Conservation (phyloP, 306 rosid species). For the Astragalus glycyphyllos region DNA sequence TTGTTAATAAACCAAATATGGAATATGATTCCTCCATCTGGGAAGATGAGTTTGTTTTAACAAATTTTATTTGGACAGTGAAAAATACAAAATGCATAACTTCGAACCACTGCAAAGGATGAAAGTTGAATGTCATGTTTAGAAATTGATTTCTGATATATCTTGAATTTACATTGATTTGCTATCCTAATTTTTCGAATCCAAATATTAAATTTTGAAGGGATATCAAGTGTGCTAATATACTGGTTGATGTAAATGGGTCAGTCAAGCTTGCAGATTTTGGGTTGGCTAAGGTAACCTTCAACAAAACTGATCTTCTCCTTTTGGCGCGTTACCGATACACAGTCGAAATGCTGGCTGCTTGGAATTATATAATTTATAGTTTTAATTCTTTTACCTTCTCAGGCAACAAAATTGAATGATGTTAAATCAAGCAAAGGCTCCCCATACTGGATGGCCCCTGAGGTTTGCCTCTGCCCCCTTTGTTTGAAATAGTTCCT, state of each 20-base stretch:
- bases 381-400: slow-evolving; percentile 39
- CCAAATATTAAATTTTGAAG: slow-evolving; percentile 43
- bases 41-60: slow-evolving; percentile 13
- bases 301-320: slow-evolving; percentile 29
- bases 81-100: slow-evolving; percentile 16
- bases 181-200: slow-evolving; percentile 33
- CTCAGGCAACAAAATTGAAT: slow-evolving; percentile 63
- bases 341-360: slow-evolving; percentile 12
- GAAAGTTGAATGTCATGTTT: slow-evolving; percentile 6
- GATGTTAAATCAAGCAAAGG: slow-evolving; percentile 69
- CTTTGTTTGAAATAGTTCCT: slow-evolving; percentile 35
- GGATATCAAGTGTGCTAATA: slow-evolving; percentile 71
- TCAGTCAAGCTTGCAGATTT: slow-evolving; percentile 70
- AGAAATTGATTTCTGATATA: slow-evolving; percentile 24
- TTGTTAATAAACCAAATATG: background rate
- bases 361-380: slow-evolving; percentile 31
- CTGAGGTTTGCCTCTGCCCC: slow-evolving; percentile 59
- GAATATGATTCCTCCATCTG: slow-evolving; percentile 13
- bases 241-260: slow-evolving; percentile 63
- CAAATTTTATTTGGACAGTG: slow-evolving; percentile 7
- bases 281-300: slow-evolving; percentile 67
- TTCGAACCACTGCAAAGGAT: slow-evolving; percentile 11
- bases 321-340: background rate
- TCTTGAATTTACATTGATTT: slow-evolving; percentile 32
- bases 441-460: slow-evolving; percentile 75